Evolutionary conservation across 306 rosid species (phyloP), one percentile per base, ranked within the genome.

Genomic region (Prunus kanzakura): DNA sequence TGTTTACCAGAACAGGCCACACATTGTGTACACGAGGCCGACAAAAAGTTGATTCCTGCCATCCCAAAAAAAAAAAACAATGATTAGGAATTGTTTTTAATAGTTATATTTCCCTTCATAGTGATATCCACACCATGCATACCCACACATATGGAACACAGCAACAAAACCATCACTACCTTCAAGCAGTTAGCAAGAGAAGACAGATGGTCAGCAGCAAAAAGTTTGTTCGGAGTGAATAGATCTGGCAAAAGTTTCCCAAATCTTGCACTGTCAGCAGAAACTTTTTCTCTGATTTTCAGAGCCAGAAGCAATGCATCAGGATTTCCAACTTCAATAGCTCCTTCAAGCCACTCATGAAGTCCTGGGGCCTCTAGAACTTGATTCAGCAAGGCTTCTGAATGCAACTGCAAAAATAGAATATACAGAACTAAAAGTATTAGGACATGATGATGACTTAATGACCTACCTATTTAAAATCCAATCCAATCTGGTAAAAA

Each of bases 11-110:
- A 83, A 82, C 87, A 66, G 97, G 92, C 99, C 99, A 95, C 74
- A 95, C 85, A 82, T 88, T 78, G 69, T 95, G 99, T 82, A 91
- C 86, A 72, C 96, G 90, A 78, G 97, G 99, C 84, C 91, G 99
- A 86, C 99, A 91, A 76, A 92, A 95, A 69, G 96, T 91, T 16
- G 99, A 89, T 80, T 95, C 99, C 99, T 95, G 98, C 76, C 61
- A 84, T 41, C 70, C 74, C 43, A 79, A 70, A 73, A 76, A 38
- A 4, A 49, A 49, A 30, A 4, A 49, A 45, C 74, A 81, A 65
- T 7, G 61, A 50, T 63, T 38, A 45, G 63, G 35, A 64, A 71
- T 57, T 35, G 64, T 10, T 57, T 52, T 25, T 49, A 60, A 76
- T 47, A 35, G 25, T 74, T 54, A 57, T 54, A 22, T 63, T 71